Percentiles rank a stretch among this genome's conserved stretches.
phyloP scores from a whole-genome alignment of 2,329 filamentous ascomycete genomes.

The Curvularia spicifera region DNA sequence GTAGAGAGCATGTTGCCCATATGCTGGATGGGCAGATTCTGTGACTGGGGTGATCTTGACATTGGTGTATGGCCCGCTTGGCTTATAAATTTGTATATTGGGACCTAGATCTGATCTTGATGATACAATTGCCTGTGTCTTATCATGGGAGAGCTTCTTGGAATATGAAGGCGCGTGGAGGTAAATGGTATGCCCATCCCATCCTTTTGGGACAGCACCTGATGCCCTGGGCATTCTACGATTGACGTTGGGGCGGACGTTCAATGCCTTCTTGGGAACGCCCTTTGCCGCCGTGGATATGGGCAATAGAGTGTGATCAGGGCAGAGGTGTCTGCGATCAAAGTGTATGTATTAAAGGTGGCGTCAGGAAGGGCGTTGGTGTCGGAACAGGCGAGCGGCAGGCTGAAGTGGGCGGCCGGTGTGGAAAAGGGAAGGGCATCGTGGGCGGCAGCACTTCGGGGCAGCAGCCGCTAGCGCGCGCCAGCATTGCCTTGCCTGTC shows the following conservation, averaged over 20 bases:
- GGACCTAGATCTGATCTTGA: conserved; percentile 26
- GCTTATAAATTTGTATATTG: conserved; percentile 20
- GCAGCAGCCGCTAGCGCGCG: conserved; percentile 5
- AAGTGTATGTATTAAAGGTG: neutral
- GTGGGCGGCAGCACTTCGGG: conserved; percentile 14
- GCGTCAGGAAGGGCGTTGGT: neutral
- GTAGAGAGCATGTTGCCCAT: conserved; percentile 57
- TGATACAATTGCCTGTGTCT: conserved; percentile 30
- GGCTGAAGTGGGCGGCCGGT: neutral
- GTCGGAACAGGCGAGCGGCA: neutral
- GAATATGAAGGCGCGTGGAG: conserved; percentile 42
- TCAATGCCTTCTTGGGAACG: neutral
- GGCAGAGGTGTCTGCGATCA: neutral
- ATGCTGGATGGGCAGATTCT: conserved; percentile 54
- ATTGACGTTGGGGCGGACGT: neutral
- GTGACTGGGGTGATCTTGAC: conserved; percentile 54
- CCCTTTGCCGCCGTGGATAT: neutral
- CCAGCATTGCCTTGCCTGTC: conserved; percentile 2
- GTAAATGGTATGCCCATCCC: conserved; percentile 39
- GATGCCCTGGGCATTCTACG: conserved; percentile 9
- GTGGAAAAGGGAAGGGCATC: neutral
- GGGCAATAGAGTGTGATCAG: neutral
- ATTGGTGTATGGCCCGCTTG: conserved; percentile 42
- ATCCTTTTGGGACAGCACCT: conserved; percentile 37
- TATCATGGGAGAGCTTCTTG: conserved; percentile 35